These are phyloP conservation scores for Yamagishiella unicocca DNA, from an alignment of 139 green algal species.

Conservation along the genomic window DNA sequence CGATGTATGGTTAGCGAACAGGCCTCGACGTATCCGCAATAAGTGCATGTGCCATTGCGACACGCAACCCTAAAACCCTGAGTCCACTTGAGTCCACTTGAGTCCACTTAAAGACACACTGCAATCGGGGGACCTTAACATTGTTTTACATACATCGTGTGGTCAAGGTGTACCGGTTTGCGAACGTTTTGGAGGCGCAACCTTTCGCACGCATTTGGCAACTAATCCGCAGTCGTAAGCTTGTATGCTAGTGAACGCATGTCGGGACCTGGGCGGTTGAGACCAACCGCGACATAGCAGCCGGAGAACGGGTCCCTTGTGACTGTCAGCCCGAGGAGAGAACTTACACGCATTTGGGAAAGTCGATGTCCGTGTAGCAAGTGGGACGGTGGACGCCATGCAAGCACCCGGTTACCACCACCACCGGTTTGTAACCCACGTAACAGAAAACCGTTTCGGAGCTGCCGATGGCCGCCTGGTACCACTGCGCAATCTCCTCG, in stretches of 20 bases:
- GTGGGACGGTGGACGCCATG: neutral
- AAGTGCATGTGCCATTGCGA: neutral
- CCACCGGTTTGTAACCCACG: neutral
- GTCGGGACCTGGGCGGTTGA: neutral
- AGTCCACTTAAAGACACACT: neutral
- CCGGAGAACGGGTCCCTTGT: too few species aligned
- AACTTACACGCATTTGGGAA: constrained; percentile 21
- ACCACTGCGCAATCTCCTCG: neutral
- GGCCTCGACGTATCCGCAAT: neutral
- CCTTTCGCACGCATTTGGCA: neutral
- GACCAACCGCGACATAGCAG: too few species aligned
- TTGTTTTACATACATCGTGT: neutral
- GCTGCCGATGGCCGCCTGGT: neutral
- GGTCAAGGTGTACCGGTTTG: neutral
- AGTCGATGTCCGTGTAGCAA: neutral
- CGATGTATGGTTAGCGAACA: neutral
- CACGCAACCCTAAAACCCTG: neutral
- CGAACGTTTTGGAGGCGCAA: neutral
- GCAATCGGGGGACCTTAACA: neutral
- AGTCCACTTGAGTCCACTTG: neutral
- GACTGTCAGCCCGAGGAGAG: neutral
- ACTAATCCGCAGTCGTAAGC: neutral
- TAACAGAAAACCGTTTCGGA: neutral
- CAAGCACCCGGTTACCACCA: neutral
- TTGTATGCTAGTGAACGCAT: neutral